Base-by-base conservation (phyloP, 768 basidiomycete species). In the Tricholoma sp. region DNA sequence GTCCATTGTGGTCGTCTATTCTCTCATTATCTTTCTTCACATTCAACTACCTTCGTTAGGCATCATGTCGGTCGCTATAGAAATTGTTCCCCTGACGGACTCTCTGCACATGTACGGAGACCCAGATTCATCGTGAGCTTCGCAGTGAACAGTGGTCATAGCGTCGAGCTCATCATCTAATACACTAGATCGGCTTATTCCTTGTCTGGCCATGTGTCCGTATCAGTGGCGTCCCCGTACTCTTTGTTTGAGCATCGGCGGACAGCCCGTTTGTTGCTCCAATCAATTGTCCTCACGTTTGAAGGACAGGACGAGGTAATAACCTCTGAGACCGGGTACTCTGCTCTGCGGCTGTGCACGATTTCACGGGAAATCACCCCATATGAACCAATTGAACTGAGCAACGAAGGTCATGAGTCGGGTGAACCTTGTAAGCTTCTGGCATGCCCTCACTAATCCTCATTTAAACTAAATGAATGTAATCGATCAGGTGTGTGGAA, bases 231-330 rank as follows among this genome's bases (percentile, higher is more conserved):
- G 3, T 78, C 88, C 0, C 72, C 85, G 1, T 76, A 70, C 53
- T 82, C 82, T 10, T 65, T 86, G 22, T 84, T 88, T 60, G 79
- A 80, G 58, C 76, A 78, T 58, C 79, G 77, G 56, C 72, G 76
- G 50, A 69, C 83, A 0, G 70, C 78, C 8, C 80, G 74, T 37
- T 67, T 86, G 41, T 67, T 86, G 4, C 79, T 94, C 18, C 81
- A 83, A 59, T 93, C 91, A 1, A 74, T 96, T 37, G 71, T 76
- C 43, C 68, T 97, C 62, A 84, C 83, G 3, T 91, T 97, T 57
- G 94, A 97, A 65, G 94, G 94, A 24, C 91, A 93, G 70, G 79
- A 84, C 18, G 94, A 96, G 68, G 78, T 85, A 21, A 74, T 86
- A 59, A 82, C 85, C 10, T 79, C 81, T 5, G 72, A 71, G 39